Conservation (phyloP, 495 filamentous ascomycete species). For the Hypoxylon cercidicola region DNA sequence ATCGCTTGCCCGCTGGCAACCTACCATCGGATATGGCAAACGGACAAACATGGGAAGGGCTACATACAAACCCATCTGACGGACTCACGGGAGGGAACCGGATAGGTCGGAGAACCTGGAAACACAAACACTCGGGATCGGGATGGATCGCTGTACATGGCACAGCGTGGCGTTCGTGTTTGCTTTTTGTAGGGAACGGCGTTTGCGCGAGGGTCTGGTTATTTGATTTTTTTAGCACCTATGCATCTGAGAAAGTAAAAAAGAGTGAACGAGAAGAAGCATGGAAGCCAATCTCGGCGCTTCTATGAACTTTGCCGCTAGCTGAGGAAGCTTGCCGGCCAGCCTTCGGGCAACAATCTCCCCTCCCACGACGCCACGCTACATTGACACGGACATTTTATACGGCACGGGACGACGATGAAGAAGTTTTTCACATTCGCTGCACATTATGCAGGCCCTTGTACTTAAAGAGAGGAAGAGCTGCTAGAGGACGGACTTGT, state of each 20-base stretch:
- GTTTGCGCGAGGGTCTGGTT: constrained; percentile 8
- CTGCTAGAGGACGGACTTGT: no score
- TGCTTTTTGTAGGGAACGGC: constrained; percentile 22
- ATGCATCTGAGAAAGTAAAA: neutral
- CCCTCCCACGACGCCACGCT: constrained; percentile 10
- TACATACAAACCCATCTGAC: neutral
- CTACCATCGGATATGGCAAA: neutral
- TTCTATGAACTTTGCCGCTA: neutral
- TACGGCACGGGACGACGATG: neutral
- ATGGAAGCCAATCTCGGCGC: constrained; percentile 4
- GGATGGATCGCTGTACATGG: constrained; percentile 16
- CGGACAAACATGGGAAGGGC: neutral
- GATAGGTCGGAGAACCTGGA: constrained; percentile 7
- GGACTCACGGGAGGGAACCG: constrained; percentile 6
- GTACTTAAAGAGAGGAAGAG: neutral
- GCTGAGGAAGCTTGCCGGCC: neutral
- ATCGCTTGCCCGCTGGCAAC: neutral
- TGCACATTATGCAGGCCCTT: constrained; percentile 15
- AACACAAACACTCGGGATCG: constrained; percentile 8
- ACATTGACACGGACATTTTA: constrained; percentile 11
- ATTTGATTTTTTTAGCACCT: constrained; percentile 1
- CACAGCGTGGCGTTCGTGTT: constrained; percentile 31
- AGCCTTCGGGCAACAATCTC: constrained; percentile 19
- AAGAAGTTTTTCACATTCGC: constrained; percentile 11
- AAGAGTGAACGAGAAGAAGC: constrained; percentile 15